These are phyloP conservation scores for Trametes sanguinea DNA, from an alignment of 768 basidiomycete species.

Conservation along the genomic window DNA sequence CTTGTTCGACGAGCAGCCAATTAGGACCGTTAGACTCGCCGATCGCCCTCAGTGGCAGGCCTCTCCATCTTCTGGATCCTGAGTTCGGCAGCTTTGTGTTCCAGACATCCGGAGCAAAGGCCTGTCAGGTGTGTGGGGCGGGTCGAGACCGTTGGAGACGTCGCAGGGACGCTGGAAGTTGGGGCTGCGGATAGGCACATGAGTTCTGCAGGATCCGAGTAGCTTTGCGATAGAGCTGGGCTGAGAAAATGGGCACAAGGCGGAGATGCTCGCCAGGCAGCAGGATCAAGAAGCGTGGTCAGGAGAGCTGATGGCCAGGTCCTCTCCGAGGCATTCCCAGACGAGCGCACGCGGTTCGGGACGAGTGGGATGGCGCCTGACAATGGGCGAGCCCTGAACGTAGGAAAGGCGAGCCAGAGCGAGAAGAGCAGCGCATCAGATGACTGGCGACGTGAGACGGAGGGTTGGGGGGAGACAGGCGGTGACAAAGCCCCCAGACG, in stretches of 20 bases:
- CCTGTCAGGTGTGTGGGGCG: not conserved
- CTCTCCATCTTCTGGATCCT: not conserved
- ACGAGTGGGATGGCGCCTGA: conserved; percentile 3
- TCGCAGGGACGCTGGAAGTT: not conserved
- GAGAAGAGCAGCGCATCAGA: conserved; percentile 20
- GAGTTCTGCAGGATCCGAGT: not conserved
- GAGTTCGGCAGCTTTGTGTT: too few relatives aligned
- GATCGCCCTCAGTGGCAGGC: conserved; percentile 7
- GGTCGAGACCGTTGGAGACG: not conserved
- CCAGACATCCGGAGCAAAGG: too few relatives aligned
- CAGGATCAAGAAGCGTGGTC: conserved; percentile 5
- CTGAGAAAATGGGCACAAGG: conserved; percentile 1
- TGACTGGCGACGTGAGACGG: conserved; percentile 22
- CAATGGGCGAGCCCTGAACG: conserved; percentile 13
- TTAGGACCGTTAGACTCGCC: conserved; percentile 3
- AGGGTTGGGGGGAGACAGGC: not conserved
- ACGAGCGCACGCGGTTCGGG: conserved; percentile 7
- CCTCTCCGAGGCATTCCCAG: conserved; percentile 11
- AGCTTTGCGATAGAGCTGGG: not conserved
- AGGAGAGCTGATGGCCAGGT: conserved; percentile 8
- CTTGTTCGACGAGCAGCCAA: conserved; percentile 1
- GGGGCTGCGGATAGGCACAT: conserved; percentile 2
- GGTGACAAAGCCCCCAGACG: conserved; percentile 11
- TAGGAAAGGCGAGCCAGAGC: conserved; percentile 14
- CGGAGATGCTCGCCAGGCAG: not conserved